Evolutionary conservation across 495 filamentous ascomycete species (phyloP).

Genomic region (Pyrenula massariospora): DNA sequence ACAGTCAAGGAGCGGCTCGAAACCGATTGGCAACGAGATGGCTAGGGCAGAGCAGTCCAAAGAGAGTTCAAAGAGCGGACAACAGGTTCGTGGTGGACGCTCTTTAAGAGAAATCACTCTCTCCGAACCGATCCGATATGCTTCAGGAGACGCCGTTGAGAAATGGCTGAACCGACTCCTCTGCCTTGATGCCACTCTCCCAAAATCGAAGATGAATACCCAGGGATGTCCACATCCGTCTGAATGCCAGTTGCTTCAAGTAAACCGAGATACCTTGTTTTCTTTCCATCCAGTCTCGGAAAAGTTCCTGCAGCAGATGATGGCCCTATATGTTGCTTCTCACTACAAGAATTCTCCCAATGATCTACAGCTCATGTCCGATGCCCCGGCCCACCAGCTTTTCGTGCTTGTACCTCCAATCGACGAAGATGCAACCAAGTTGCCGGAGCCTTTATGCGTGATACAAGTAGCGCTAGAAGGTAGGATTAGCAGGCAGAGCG

Average conservation of each 20-base stretch:
- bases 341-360: slow-evolving; percentile 99
- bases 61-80: slow-evolving; percentile 50
- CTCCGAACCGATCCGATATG: slow-evolving; percentile 88
- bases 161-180: slow-evolving; percentile 93
- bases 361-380: slow-evolving; percentile 93
- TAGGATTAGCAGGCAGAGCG: slow-evolving; percentile 83
- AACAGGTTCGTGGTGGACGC: slow-evolving; percentile 54
- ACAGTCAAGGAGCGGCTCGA: slow-evolving; percentile 58
- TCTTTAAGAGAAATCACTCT: slow-evolving; percentile 89
- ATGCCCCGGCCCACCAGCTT: slow-evolving; percentile 93
- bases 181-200: slow-evolving; percentile 83
- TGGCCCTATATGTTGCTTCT: slow-evolving; percentile 93
- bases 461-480: slow-evolving; percentile 94
- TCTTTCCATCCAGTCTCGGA: slow-evolving; percentile 96
- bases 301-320: slow-evolving; percentile 96
- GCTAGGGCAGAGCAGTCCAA: slow-evolving; percentile 65
- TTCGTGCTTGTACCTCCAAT: slow-evolving; percentile 89
- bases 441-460: slow-evolving; percentile 90
- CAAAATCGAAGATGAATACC: slow-evolving; percentile 59
- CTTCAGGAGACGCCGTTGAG: slow-evolving; percentile 81
- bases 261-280: slow-evolving; percentile 96
- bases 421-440: slow-evolving; percentile 56
- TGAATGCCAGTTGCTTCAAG: slow-evolving; percentile 78
- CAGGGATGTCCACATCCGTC: slow-evolving; percentile 83
- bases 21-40: slow-evolving; percentile 41